Evolutionary conservation across 768 basidiomycete genomes (phyloP).

Genomic region (Mycena sanguinolenta): DNA sequence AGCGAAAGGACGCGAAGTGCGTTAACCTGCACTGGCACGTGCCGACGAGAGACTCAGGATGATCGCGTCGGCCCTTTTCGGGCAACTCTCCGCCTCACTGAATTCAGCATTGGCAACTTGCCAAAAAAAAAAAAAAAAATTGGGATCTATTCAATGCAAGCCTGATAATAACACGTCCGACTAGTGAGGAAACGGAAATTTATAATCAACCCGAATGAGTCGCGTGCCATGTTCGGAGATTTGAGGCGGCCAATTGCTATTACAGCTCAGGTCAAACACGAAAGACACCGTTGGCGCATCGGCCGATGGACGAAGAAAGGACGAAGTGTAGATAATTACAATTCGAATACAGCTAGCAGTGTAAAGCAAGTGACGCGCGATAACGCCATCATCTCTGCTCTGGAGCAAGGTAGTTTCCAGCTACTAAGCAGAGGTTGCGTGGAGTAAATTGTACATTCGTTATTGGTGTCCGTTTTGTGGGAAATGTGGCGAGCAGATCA

Average conservation of each 20-base stretch:
- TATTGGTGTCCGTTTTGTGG: conserved; percentile 96
- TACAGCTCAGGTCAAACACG: background rate
- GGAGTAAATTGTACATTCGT: conserved; percentile 94
- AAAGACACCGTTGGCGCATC: too few species aligned
- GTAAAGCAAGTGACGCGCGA: background rate
- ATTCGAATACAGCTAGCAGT: background rate
- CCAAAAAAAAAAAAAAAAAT: too few species aligned
- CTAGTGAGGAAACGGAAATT: background rate
- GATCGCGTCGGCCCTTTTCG: background rate
- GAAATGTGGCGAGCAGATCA: conserved; percentile 91
- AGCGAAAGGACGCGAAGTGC: background rate
- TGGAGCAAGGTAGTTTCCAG: conserved; percentile 78
- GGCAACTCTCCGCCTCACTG: background rate
- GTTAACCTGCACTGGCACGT: background rate
- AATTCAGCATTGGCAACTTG: background rate
- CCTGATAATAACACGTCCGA: background rate
- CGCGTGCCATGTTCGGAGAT: background rate
- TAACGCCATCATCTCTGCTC: conserved; percentile 58
- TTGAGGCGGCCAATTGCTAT: background rate
- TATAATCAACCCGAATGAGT: background rate
- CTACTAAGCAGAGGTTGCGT: conserved; percentile 92
- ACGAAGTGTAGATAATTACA: background rate
- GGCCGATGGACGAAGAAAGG: too few species aligned
- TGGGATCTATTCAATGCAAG: background rate
- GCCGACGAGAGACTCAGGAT: background rate